Evolutionary conservation across 805 yeast species (phyloP), one percentile per base, ranked within the genome.

Genomic region (Candida takata): DNA sequence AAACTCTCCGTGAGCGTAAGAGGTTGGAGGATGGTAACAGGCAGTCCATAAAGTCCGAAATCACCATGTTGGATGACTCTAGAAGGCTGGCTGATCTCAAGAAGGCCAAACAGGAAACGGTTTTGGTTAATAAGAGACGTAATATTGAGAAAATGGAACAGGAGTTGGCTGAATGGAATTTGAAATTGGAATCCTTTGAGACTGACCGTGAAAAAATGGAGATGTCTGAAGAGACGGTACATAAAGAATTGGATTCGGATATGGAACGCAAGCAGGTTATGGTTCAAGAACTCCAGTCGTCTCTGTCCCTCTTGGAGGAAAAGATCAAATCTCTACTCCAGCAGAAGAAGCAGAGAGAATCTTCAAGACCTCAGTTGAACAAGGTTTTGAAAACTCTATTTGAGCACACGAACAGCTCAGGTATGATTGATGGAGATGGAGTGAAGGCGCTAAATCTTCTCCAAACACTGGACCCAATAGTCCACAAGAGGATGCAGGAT

Each of bases 21-120:
- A 62, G 56, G 38, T 47, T 61, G 17, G 72, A 65, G 38, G 70
- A 65, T 42, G 54, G 55, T 11, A 65, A 62, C 45, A 55, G 70
- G 38, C 50, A 62, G 17, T 56, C 62, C 36, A 47, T 64, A 35
- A 59, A 63, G 30, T 61, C 59, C 30, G 72, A 67, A 37, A 62
- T 64, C 28, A 62, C 64, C 33, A 56, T 58, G 44, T 40, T 65
- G 14, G 72, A 67, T 43, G 70, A 65, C 34, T 52, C 64, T 4
- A 60, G 65, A 41, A 52, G 65, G 37, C 52, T 56, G 23, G 49
- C 63, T 6, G 65, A 60, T 29, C 37, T 49, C 29, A 56, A 65
- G 40, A 58, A 61, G 11, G 42, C 61, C 1, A 58, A 61, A 16
- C 62, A 57, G 34, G 59, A 58, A 33, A 39, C 48, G 23, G 49